A percentile compares a stretch with the other conserved stretches of the same genome.
Evolutionary conservation across 768 basidiomycete genomes (phyloP).

Genomic region (Agrocybe chaxingu): DNA sequence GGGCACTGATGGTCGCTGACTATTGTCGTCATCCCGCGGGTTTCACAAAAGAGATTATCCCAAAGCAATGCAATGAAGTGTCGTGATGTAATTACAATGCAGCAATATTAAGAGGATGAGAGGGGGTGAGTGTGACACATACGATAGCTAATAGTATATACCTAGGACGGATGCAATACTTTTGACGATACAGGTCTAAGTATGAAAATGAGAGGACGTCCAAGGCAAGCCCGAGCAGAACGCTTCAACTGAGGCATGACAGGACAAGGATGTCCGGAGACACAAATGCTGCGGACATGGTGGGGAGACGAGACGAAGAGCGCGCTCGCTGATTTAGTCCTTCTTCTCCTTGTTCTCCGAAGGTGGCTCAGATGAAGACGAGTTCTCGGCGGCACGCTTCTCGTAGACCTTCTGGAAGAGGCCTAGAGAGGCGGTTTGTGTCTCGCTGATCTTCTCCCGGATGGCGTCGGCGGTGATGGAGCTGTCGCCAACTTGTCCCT

Average conservation of each 20-base stretch:
- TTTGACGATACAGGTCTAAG: slow-evolving; percentile 27
- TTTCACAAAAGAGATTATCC: neutral
- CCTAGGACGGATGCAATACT: slow-evolving; percentile 21
- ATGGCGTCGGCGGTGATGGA: slow-evolving; percentile 82
- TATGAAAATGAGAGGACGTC: slow-evolving; percentile 21
- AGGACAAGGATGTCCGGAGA: slow-evolving; percentile 6
- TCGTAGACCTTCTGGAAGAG: slow-evolving; percentile 98
- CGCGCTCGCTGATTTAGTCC: slow-evolving; percentile 47
- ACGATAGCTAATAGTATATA: slow-evolving; percentile 14
- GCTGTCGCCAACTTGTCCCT: slow-evolving; percentile 86
- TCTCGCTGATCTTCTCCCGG: slow-evolving; percentile 90
- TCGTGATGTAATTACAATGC: slow-evolving; percentile 13
- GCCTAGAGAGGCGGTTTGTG: slow-evolving; percentile 91
- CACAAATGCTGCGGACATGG: slow-evolving; percentile 6
- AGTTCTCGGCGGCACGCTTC: slow-evolving; percentile 79
- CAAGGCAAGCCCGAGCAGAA: slow-evolving; percentile 5
- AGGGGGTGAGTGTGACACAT: slow-evolving; percentile 16
- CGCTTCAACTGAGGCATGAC: neutral
- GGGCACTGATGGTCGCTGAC: no score
- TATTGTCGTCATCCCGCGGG: no score
- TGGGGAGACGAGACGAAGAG: slow-evolving; percentile 11
- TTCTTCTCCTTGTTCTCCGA: slow-evolving; percentile 75
- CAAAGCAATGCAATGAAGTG: slow-evolving; percentile 5
- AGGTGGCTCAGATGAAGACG: slow-evolving; percentile 39
- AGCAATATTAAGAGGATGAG: slow-evolving; percentile 14